These are phyloP conservation scores for Solanum hybrid DNA, from an alignment of 305 asterid genomes.

Conservation along the genomic window DNA sequence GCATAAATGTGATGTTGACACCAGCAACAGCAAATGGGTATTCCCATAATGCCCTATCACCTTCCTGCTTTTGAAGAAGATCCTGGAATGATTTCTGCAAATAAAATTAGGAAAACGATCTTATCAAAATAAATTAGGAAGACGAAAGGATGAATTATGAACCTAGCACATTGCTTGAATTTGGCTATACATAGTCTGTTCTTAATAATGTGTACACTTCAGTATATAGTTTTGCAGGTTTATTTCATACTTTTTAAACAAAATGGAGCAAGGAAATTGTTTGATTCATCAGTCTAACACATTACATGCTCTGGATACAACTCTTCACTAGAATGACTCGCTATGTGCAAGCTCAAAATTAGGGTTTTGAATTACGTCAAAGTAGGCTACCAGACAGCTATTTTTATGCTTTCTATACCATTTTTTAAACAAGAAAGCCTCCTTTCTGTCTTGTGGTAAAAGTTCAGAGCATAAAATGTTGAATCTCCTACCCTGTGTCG, in stretches of 20 bases:
- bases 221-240: background rate
- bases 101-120: background rate
- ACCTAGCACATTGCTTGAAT: background rate
- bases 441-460: background rate
- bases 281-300: background rate
- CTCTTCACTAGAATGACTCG: background rate
- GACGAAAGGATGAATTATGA: background rate
- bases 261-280: background rate
- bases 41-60: constrained; percentile 91
- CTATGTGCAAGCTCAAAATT: background rate
- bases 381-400: background rate
- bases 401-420: background rate
- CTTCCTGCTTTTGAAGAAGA: constrained; percentile 92
- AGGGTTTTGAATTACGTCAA: background rate
- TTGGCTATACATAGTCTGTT: background rate
- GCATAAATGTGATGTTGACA: constrained; percentile 95
- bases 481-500: background rate
- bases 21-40: constrained; percentile 99
- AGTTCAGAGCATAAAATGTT: background rate
- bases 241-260: background rate
- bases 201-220: background rate
- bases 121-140: background rate
- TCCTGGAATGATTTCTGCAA: constrained; percentile 83
- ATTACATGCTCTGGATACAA: background rate
- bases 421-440: background rate